Evolutionary conservation across 164 flowering plant species (phyloP).

Genomic region (Warburgia ugandensis): DNA sequence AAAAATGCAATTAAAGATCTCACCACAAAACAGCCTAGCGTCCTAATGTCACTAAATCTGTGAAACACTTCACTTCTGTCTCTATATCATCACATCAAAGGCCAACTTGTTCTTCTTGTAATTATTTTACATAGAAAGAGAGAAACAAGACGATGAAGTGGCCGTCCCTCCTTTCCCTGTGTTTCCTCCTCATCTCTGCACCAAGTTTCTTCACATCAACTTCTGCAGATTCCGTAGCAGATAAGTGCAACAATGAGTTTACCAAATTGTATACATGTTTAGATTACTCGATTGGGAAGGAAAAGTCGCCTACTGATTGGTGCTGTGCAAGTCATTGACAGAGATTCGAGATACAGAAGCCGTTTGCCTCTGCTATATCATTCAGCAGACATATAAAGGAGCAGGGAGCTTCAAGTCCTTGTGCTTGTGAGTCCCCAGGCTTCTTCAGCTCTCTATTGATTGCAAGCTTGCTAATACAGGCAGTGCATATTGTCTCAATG

Average conservation of each 20-base stretch:
- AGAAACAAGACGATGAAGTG: too few relatives aligned
- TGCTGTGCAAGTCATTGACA: constrained; percentile 44
- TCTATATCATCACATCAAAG: too few relatives aligned
- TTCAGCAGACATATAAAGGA: constrained; percentile 45
- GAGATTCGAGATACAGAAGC: constrained; percentile 32
- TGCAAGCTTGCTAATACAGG: constrained; percentile 45
- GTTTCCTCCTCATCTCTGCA: not conserved
- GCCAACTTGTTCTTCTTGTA: too few relatives aligned
- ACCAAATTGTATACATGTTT: constrained; percentile 40
- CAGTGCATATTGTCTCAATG: constrained; percentile 53
- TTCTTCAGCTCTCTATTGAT: constrained; percentile 57
- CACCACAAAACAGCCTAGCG: too few relatives aligned
- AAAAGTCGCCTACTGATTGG: constrained; percentile 31
- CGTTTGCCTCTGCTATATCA: constrained; percentile 53
- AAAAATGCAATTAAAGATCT: too few relatives aligned
- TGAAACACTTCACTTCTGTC: too few relatives aligned
- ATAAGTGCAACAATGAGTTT: constrained; percentile 30
- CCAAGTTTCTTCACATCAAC: not conserved
- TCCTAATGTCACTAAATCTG: too few relatives aligned
- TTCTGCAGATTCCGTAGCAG: not conserved
- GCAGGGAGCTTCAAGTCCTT: constrained; percentile 32
- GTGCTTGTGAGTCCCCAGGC: constrained; percentile 41
- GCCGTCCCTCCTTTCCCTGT: not conserved
- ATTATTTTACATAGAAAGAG: too few relatives aligned
- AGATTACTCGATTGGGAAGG: constrained; percentile 43